Evolutionary conservation across 768 basidiomycete species (phyloP), one percentile per base, ranked within the genome.

Genomic region (Ramaria rubella): DNA sequence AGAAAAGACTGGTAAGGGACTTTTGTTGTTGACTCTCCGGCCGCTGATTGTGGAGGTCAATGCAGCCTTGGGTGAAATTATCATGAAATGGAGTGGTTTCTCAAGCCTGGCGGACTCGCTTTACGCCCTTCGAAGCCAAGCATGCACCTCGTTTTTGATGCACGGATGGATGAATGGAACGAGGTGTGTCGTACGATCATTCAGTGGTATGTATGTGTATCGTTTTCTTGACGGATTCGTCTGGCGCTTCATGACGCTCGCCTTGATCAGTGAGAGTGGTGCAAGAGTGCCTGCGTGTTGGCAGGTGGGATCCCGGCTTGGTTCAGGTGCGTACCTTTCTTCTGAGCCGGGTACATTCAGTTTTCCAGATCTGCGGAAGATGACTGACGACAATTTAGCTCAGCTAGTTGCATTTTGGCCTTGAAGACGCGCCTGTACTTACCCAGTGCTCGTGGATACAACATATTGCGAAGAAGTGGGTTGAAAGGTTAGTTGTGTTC

Each of bases 21-120:
- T 45, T 38, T 44, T 34, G 40, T 38, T 27, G 0, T 23, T 23
- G 27, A 9, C 4, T 48, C 44, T 30, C 21, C 3, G 36, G 53
- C 43, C 48, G 59, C 33, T 24, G n/a, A n/a, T n/a, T n/a, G 24
- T 60, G 96, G 94, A 94, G 68, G 77, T 98, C 58, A 96, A 98
- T 63, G 94, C 94, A 31, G 86, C 90, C 2, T 77, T 99, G 38
- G 96, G 96, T 33, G 96, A 99, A 71, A 88, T 98, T 61, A 65
- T 99, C 43, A 90, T 89, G n/a, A 99, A 69, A 75, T 97, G 72
- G 89, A 95, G 61, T 98, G 89, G 89, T 66, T 97, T 17, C 79
- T 98, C 44, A 80, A 84, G 6, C 81, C 94, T 60, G 96, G 94
- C 38, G 92, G 96, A 68, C 71, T 75, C 23, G 82, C 78, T 38